A percentile compares a stretch with the other conserved stretches of the same genome.
Conservation (phyloP, 2,329 filamentous ascomycete genomes). For the Diaporthe citrichinensis region DNA sequence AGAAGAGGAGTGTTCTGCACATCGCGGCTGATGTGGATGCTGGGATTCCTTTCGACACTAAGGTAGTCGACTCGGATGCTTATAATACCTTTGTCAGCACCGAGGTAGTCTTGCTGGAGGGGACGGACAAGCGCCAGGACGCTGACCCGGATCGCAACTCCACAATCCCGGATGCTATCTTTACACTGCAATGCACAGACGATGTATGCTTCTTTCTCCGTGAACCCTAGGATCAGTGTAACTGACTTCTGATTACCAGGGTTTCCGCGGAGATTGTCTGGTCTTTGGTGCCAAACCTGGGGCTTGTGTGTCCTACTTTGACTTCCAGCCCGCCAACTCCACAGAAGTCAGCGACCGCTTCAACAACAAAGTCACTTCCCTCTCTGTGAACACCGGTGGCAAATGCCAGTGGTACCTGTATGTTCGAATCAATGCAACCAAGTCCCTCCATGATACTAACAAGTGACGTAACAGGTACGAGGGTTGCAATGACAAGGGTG, state of each 20-base stretch:
- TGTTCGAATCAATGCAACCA: not conserved
- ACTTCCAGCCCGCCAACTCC: conserved; percentile 15
- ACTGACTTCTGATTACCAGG: not conserved
- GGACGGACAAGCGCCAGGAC: conserved; percentile 20
- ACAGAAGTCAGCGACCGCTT: conserved; percentile 19
- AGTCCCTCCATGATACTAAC: not conserved
- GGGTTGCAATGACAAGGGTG: conserved; percentile 10
- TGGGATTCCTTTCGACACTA: not conserved
- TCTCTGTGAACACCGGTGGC: conserved; percentile 11
- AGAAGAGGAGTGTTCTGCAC: not conserved
- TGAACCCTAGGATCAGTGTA: not conserved
- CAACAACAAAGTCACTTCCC: conserved; percentile 17
- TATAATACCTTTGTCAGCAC: conserved; percentile 18
- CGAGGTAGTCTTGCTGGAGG: conserved; percentile 17
- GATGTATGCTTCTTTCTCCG: not conserved
- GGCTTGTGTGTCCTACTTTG: conserved; percentile 15
- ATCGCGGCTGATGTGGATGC: conserved; percentile 10
- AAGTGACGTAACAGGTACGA: not conserved
- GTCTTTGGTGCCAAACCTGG: conserved; percentile 19
- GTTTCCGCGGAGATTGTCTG: conserved; percentile 3
- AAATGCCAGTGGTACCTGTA: conserved; percentile 19
- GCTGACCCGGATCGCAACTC: conserved; percentile 7
- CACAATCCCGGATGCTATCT: conserved; percentile 5
- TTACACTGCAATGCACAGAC: conserved; percentile 10
- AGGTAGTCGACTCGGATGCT: not conserved